Base-by-base conservation (phyloP, 805 yeast genomes). In the Henningerozyma blattae region DNA sequence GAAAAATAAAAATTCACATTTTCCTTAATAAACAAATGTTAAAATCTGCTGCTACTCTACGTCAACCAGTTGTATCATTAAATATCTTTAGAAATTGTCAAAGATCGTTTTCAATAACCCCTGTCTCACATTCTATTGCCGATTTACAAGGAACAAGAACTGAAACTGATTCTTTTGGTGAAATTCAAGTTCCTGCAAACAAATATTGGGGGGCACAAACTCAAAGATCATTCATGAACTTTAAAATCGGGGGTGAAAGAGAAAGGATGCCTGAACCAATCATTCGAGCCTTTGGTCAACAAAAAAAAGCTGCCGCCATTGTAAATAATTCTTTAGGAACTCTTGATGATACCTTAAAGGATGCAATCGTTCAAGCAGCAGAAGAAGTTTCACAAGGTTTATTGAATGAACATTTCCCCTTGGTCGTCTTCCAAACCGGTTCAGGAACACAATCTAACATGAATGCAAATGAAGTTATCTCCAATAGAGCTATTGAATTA, bases 151-250 rank as follows among this genome's bases (percentile, higher is more conserved):
- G 27, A 8, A 8, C 27, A 9, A 54, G 98, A 66, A 73, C 71
- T 36, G 98, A 89, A 60, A 70, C 86, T 39, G 98, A 89, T 64
- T 96, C 97, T 33, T 91, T 89, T 54, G 98, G 98, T 48, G 95
- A 84, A 56, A 81, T 91, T 53, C 85, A 86, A 58, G 98, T 89
- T 33, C 86, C 83, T 39, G 65, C 74, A 43, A 71, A 82, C 50
- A 77, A 73, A 59, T 89, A 89, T 70, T 89, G 95, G 89, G 98
- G 98, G 40, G 97, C 97, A 30, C 98, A 91, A 65, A 91, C 98
- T 41, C 87, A 82, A 54, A 76, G 97, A 64, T 87, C 97, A 15
- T 70, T 75, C 47, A 80, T 76, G 63, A 91, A 91, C 71, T 91
- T 91, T 71, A 83, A 86, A 62, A 91, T 91, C 52, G 98, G 98